Base-by-base conservation (phyloP, 23 red algal genomes). In the Cyanidium caldarium region DNA sequence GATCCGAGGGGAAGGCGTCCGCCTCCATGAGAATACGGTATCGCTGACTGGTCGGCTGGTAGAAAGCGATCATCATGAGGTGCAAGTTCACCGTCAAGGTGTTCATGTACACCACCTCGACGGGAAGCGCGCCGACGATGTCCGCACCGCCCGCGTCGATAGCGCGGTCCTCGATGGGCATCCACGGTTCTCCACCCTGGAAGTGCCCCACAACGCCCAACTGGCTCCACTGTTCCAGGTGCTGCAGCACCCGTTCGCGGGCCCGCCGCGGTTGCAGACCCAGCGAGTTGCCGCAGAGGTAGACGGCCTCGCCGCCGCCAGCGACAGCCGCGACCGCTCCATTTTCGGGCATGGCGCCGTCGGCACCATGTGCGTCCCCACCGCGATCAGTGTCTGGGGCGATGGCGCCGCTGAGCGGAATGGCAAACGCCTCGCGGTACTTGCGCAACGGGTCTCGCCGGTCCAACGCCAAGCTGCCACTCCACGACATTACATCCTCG, bases 41-140 rank as follows among this genome's bases (percentile, higher is more conserved):
- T 14, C 83, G 42, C 33, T 35, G 1, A 2, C 44, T 29, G 2
- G 33, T 30, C 45, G 90, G 83, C 10, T 69, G 68, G 66, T 95
- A 95, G 42, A 87, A 87, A 14, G 90, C 83, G 14, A 80, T 79
- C 65, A 95, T 75, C 73, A 95, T 75, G 16, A 86, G 72, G 65
- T 95, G 90, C 3, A 95, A 46, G 43, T 95, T 95, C 28, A 95
- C 90, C 0, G 90, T 95, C 16, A 95, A 73, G 16, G 83, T 65
- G 73, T 87, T 87, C 90, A 95, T 95, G 58, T 80, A 69, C 2
- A 78, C 82, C 23, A 95, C 79, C 67, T 95, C 90, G 39, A 72
- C 65, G 1, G 39, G 42, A 1, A 35, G 35, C 19, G 83, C 90
- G 46, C 90, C 90, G 43, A 86, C 72, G 2, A 70, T 23, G 1